Conservation (phyloP, 1,284 basidiomycete genomes). For the Trametes versicolor region DNA sequence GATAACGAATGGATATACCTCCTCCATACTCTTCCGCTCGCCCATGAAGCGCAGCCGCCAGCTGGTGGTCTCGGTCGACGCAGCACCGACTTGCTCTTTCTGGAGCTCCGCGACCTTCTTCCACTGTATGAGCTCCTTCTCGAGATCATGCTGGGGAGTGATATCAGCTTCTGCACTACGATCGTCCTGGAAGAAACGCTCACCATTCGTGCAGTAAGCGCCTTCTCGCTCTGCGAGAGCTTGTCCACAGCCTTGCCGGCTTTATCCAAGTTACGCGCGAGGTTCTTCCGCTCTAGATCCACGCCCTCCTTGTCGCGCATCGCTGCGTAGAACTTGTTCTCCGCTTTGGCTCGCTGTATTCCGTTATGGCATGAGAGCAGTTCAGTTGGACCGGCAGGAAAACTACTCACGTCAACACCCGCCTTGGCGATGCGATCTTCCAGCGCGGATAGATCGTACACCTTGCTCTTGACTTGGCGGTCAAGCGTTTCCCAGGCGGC, state of each 20-base stretch:
- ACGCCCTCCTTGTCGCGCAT: conserved; percentile 91
- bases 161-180: not conserved
- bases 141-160: conserved; percentile 54
- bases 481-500: conserved; percentile 91
- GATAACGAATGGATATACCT: conserved; percentile 35
- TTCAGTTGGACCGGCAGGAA: not conserved
- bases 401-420: conserved; percentile 66
- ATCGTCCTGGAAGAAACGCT: not conserved
- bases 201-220: conserved; percentile 28
- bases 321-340: conserved; percentile 93
- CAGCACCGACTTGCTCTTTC: conserved; percentile 48
- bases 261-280: conserved; percentile 76
- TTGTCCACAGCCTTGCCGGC: conserved; percentile 83
- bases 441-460: conserved; percentile 80
- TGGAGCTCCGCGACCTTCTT: conserved; percentile 54
- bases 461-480: conserved; percentile 84
- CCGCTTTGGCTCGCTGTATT: conserved; percentile 86
- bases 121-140: conserved; percentile 56
- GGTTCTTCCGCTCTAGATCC: conserved; percentile 80
- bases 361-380: not conserved
- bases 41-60: conserved; percentile 48
- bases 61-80: conserved; percentile 44
- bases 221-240: conserved; percentile 71
- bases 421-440: conserved; percentile 81
- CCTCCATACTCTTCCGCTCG: conserved; percentile 49